phyloP scores from a whole-genome alignment of 1,284 basidiomycete genomes.

The Ganoderma meredithae region DNA sequence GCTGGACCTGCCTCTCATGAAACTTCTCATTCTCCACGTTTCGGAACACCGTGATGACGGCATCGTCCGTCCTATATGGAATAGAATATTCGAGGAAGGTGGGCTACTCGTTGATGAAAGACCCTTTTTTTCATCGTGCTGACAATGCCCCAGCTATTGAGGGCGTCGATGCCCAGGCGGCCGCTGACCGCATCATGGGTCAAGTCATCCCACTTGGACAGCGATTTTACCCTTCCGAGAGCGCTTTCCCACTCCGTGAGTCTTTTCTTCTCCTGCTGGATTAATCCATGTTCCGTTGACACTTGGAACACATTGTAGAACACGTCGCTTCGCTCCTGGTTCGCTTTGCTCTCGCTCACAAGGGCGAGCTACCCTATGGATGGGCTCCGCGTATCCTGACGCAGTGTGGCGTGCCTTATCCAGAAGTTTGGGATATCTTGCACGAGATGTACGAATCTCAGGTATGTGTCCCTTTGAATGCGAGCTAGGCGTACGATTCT shows the following conservation, averaged over 20 bases:
- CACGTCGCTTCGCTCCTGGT: slow-evolving; percentile 75
- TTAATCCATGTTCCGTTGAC: not conserved
- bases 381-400: slow-evolving; percentile 84
- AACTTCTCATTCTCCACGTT: slow-evolving; percentile 92
- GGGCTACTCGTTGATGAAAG: slow-evolving; percentile 37
- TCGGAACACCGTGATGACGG: slow-evolving; percentile 91
- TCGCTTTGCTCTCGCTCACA: slow-evolving; percentile 71
- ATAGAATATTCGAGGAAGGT: slow-evolving; percentile 85
- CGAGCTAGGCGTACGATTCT: not conserved
- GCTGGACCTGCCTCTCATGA: slow-evolving; percentile 84
- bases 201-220: slow-evolving; percentile 78
- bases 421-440: slow-evolving; percentile 84
- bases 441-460: slow-evolving; percentile 90
- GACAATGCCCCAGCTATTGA: slow-evolving; percentile 50
- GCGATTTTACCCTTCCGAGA: slow-evolving; percentile 90
- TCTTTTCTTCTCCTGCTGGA: slow-evolving; percentile 10
- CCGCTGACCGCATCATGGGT: slow-evolving; percentile 68
- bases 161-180: slow-evolving; percentile 56
- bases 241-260: slow-evolving; percentile 87
- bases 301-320: slow-evolving; percentile 49
- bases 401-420: slow-evolving; percentile 79
- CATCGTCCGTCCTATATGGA: slow-evolving; percentile 89
- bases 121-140: slow-evolving; percentile 1
- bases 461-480: slow-evolving; percentile 50
- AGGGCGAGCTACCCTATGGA: slow-evolving; percentile 66